These are phyloP conservation scores for Drechslerella dactyloides DNA, from an alignment of 2,329 filamentous ascomycete genomes.

Conservation along the genomic window DNA sequence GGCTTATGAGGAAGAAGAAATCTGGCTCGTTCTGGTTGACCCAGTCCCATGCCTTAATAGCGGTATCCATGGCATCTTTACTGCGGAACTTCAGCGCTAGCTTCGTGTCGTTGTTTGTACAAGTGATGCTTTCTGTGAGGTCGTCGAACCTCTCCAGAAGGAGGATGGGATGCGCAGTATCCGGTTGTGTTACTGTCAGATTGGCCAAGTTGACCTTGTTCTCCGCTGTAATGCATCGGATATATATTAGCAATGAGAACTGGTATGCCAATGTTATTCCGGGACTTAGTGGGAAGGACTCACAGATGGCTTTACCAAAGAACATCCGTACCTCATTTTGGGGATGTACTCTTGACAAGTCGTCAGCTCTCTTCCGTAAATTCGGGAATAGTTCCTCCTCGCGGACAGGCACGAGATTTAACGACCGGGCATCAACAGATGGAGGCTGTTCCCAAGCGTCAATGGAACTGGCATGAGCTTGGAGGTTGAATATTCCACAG, in stretches of 20 bases:
- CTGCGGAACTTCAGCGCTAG: slow-evolving; percentile 21
- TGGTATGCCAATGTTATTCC: background rate
- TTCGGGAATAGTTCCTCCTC: slow-evolving; percentile 3
- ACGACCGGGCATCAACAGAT: background rate
- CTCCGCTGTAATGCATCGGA: background rate
- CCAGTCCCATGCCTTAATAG: slow-evolving; percentile 28
- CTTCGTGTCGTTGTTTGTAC: slow-evolving; percentile 17
- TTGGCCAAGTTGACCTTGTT: slow-evolving; percentile 2
- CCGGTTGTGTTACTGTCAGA: slow-evolving; percentile 21
- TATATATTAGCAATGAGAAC: background rate
- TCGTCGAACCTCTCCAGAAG: slow-evolving; percentile 26
- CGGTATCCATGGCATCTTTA: slow-evolving; percentile 18
- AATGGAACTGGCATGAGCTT: background rate
- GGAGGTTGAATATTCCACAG: background rate
- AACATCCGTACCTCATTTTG: slow-evolving; percentile 1
- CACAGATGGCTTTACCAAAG: slow-evolving; percentile 1
- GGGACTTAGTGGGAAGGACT: background rate
- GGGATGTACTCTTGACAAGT: background rate
- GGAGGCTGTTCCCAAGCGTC: background rate
- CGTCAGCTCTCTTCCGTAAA: background rate
- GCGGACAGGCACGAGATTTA: background rate
- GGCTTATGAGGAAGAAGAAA: slow-evolving; percentile 28
- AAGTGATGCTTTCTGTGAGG: slow-evolving; percentile 16
- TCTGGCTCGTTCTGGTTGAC: slow-evolving; percentile 8
- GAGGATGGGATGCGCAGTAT: slow-evolving; percentile 13